These are phyloP conservation scores for Pestalotiopsis sp. DNA, from an alignment of 2,329 filamentous ascomycete genomes.

Conservation along the genomic window DNA sequence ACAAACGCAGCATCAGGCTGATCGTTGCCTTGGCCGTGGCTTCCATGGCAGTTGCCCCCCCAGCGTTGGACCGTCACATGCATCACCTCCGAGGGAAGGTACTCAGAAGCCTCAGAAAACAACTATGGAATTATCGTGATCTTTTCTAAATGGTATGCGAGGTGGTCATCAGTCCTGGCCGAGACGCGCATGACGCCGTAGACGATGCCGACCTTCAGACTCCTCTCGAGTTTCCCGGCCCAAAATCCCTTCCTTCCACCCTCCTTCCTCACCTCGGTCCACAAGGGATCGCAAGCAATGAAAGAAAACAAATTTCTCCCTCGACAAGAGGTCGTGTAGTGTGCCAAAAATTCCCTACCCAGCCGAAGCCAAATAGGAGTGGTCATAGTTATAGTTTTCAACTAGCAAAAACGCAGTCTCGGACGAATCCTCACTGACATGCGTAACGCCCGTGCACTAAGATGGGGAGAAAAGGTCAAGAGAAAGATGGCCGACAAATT, in stretches of 20 bases:
- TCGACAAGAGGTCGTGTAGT: constrained; percentile 31
- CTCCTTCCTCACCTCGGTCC: constrained; percentile 55
- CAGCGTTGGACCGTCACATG: no score
- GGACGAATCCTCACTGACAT: constrained; percentile 86
- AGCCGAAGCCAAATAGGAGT: constrained; percentile 71
- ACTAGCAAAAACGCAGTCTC: constrained; percentile 89
- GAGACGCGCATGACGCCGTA: not conserved
- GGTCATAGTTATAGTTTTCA: constrained; percentile 83
- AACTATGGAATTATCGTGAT: not conserved
- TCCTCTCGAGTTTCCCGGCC: not conserved
- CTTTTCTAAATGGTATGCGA: not conserved
- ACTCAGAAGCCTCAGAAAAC: not conserved
- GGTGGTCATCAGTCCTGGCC: no score
- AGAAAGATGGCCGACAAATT: not conserved
- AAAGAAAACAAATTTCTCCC: constrained; percentile 44
- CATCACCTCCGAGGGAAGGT: no score
- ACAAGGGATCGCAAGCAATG: constrained; percentile 49
- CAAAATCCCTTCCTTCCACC: not conserved
- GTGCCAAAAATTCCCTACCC: constrained; percentile 81
- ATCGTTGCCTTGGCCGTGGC: no score
- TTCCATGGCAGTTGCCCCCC: no score
- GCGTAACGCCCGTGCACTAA: constrained; percentile 77
- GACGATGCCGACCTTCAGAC: not conserved
- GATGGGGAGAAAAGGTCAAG: constrained; percentile 32
- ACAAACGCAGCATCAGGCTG: no score